phyloP scores from a whole-genome alignment of 176 grass and related monocot genomes.

The Phoenix roebelenii region DNA sequence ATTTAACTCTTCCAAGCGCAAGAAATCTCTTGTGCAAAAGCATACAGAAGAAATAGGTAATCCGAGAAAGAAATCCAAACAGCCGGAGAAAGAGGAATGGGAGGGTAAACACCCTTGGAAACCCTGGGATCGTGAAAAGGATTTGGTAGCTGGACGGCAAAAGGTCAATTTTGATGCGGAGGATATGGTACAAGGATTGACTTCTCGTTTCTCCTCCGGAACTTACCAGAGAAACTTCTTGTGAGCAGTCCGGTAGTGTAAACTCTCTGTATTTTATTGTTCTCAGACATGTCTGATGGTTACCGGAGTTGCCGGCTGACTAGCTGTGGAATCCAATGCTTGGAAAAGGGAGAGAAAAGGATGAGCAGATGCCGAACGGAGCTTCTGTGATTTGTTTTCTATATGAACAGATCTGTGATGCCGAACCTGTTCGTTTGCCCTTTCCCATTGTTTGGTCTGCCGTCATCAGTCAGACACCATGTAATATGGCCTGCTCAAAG shows the following conservation, averaged over 20 bases:
- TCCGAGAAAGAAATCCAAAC: slow-evolving; percentile 51
- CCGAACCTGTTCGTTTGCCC: too few relatives aligned
- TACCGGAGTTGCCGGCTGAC: too few relatives aligned
- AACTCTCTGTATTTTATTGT: too few relatives aligned
- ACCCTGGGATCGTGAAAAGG: slow-evolving; percentile 94
- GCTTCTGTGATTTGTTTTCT: too few relatives aligned
- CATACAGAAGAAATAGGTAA: slow-evolving; percentile 29
- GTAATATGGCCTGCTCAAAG: too few relatives aligned
- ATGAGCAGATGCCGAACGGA: too few relatives aligned
- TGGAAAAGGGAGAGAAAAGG: too few relatives aligned
- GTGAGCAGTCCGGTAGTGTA: slow-evolving; percentile 19
- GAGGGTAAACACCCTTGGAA: slow-evolving; percentile 89
- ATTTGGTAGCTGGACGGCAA: slow-evolving; percentile 67
- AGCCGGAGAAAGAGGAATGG: slow-evolving; percentile 65
- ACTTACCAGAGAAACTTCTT: slow-evolving; percentile 75
- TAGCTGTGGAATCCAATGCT: too few relatives aligned
- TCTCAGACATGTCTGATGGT: too few relatives aligned
- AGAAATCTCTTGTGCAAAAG: slow-evolving; percentile 68
- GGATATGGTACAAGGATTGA: slow-evolving; percentile 54
- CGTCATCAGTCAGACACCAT: too few relatives aligned
- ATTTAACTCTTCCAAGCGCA: slow-evolving; percentile 62
- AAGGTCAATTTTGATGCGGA: slow-evolving; percentile 56
- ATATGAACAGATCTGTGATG: too few relatives aligned
- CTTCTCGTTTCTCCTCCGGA: slow-evolving; percentile 73
- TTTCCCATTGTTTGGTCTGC: too few relatives aligned